Evolutionary conservation across 2,329 filamentous ascomycete genomes (phyloP).

Genomic region (Botryosphaeria dothidea): DNA sequence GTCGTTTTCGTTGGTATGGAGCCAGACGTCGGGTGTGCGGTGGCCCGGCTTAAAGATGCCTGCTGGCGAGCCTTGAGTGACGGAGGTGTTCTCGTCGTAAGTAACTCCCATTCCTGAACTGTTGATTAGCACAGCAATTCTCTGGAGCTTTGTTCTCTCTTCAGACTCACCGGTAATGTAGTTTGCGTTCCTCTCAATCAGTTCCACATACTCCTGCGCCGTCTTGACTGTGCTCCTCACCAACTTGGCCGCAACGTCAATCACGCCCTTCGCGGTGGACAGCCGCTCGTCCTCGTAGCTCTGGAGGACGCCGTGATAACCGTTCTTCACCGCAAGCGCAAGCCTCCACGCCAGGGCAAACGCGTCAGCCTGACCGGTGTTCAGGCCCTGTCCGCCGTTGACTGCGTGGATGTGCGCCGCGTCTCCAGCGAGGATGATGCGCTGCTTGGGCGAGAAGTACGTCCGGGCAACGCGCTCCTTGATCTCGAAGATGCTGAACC

Average conservation of each 20-base stretch:
- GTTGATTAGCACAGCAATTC: background rate
- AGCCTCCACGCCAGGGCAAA: slow-evolving; percentile 26
- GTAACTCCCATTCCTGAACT: slow-evolving; percentile 40
- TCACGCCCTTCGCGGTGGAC: slow-evolving; percentile 47
- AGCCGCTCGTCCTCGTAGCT: slow-evolving; percentile 51
- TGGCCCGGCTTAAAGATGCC: slow-evolving; percentile 18
- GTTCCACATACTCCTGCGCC: slow-evolving; percentile 49
- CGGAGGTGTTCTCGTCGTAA: slow-evolving; percentile 31
- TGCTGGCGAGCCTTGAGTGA: slow-evolving; percentile 6
- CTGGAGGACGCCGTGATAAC: slow-evolving; percentile 26
- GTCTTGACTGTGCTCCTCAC: slow-evolving; percentile 48
- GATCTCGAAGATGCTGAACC: slow-evolving; percentile 53
- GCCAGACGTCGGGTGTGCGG: slow-evolving; percentile 14
- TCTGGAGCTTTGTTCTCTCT: too few relatives aligned
- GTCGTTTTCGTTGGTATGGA: slow-evolving; percentile 2
- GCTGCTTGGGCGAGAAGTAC: slow-evolving; percentile 23
- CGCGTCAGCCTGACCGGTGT: slow-evolving; percentile 26
- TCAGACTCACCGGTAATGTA: slow-evolving; percentile 46
- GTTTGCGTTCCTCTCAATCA: slow-evolving; percentile 50
- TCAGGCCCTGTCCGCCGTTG: slow-evolving; percentile 28
- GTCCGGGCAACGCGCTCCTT: slow-evolving; percentile 26
- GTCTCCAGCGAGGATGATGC: slow-evolving; percentile 26
- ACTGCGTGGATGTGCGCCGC: slow-evolving; percentile 28
- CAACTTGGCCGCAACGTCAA: slow-evolving; percentile 49
- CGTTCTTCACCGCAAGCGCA: slow-evolving; percentile 2